Base-by-base conservation (phyloP, 768 basidiomycete species). In the Sarcodon aspratus region DNA sequence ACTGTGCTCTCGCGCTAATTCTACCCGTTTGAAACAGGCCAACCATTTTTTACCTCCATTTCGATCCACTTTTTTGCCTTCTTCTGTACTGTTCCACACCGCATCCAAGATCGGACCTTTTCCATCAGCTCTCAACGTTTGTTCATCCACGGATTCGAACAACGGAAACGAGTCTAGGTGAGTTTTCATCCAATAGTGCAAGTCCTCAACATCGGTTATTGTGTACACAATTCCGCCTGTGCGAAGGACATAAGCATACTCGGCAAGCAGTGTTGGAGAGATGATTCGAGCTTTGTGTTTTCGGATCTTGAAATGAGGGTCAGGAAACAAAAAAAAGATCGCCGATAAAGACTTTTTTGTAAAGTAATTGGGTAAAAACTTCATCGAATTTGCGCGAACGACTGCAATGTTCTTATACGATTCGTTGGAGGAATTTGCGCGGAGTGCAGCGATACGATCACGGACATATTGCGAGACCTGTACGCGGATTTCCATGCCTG, bases 281-380 rank as follows among this genome's bases (percentile, higher is more conserved):
- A 98, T 94, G 62, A 98, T 98, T 60, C 96, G 84, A 1, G 95
- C 95, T 69, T 99, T 99, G 73, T 98, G 95, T 65, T 99, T 99
- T 58, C 94, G 82, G 8, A 79, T 75, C 65, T 99, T 98, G 78
- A 99, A 99, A 64, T 98, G 96, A 0, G 96, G 96, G 66, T 99
- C 96, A 37, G 96, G 96, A 67, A 98, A 99, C 50, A 98, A 78
- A 72, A 99, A 98, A 69, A 99, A 99, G 45, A 99, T 73, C 44
- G 95, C 82, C 15, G 86, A 83, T 35, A 99, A 73, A 54, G 95
- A 95, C 50, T 82, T 82, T 61, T 94, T 93, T 18, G 74, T 61
- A 65, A 99, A 96, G 66, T 92, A 97, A 66, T 98, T 98, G 6
- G 94, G 88, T 48, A 97, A 74, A 65, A 98, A 97, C 68, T 98